phyloP scores from a whole-genome alignment of 208 protist species.

The Spongospora subterranea region DNA sequence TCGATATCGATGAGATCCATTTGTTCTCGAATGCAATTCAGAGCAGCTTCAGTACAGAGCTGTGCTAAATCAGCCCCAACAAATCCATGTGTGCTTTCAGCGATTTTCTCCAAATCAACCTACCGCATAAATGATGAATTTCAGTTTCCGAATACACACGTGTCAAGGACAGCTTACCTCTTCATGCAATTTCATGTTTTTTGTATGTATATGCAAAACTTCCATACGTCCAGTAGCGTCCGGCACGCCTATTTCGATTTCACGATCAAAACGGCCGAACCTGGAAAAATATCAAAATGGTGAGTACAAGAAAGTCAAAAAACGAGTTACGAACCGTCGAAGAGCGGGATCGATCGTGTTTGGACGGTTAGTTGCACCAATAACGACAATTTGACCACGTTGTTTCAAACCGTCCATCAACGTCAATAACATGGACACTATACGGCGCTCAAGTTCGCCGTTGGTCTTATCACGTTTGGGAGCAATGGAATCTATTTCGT shows the following conservation, averaged over 20 bases:
- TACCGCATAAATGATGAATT: no score
- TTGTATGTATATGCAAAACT: constrained; percentile 99
- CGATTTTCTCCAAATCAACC: constrained; percentile 61
- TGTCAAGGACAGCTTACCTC: no score
- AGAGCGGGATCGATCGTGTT: constrained; percentile 99
- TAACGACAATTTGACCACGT: constrained; percentile 97
- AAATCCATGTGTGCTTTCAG: constrained; percentile 93
- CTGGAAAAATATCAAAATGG: constrained; percentile 86
- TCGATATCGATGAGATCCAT: constrained; percentile 99
- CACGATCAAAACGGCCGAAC: constrained; percentile 99
- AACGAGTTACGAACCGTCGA: constrained; percentile 84
- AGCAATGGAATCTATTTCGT: constrained; percentile 99
- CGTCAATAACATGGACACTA: constrained; percentile 99
- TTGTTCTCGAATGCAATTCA: constrained; percentile 99
- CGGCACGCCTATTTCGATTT: constrained; percentile 99
- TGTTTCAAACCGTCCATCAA: constrained; percentile 99
- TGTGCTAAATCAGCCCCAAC: constrained; percentile 98
- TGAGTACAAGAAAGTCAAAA: constrained; percentile 70
- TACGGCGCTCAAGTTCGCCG: constrained; percentile 99
- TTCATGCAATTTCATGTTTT: constrained; percentile 99
- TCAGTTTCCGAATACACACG: no score
- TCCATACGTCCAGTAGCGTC: constrained; percentile 87
- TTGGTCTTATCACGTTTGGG: constrained; percentile 99
- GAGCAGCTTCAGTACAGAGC: constrained; percentile 99
- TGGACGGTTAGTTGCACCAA: constrained; percentile 99